These are phyloP conservation scores for Paradendryphiella salina DNA, from an alignment of 2,329 filamentous ascomycete species.

Conservation along the genomic window DNA sequence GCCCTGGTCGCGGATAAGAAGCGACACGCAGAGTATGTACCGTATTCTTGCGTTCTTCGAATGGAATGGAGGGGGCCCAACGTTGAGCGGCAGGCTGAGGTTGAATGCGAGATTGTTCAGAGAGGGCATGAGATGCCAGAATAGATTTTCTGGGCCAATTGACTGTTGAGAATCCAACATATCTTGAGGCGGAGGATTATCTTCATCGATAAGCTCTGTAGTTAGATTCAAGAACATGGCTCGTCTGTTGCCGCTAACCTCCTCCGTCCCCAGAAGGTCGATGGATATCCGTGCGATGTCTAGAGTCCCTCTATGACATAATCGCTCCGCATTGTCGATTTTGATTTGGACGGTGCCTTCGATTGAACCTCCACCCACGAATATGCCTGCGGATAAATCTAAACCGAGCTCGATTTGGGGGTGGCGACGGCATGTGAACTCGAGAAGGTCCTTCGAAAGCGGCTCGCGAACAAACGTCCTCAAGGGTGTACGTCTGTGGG, in stretches of 20 bases:
- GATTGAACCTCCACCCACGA: conserved; percentile 59
- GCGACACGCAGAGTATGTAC: conserved; percentile 55
- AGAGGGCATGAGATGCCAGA: conserved; percentile 56
- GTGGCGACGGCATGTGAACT: conserved; percentile 55
- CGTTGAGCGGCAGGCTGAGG: conserved; percentile 57
- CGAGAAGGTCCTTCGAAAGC: conserved; percentile 54
- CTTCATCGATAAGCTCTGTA: conserved; percentile 55
- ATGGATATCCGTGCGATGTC: conserved; percentile 56
- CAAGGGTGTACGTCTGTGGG: conserved; percentile 50
- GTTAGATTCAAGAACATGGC: conserved; percentile 57
- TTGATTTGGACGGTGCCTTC: conserved; percentile 56
- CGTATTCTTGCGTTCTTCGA: conserved; percentile 57
- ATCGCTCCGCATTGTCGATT: conserved; percentile 53
- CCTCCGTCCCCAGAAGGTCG: conserved; percentile 58
- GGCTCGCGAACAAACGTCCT: conserved; percentile 55
- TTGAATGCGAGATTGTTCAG: conserved; percentile 55
- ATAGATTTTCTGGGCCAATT: conserved; percentile 45
- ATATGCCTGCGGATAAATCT: conserved; percentile 56
- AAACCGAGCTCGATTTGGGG: conserved; percentile 55
- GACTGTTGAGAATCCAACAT: conserved; percentile 54
- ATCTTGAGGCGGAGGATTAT: conserved; percentile 55
- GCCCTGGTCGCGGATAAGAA: conserved; percentile 53
- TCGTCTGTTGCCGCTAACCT: conserved; percentile 52
- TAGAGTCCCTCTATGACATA: conserved; percentile 50
- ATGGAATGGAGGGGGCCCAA: conserved; percentile 58